phyloP scores from a whole-genome alignment of 2,329 filamentous ascomycete genomes.

The Xylariales sp. region DNA sequence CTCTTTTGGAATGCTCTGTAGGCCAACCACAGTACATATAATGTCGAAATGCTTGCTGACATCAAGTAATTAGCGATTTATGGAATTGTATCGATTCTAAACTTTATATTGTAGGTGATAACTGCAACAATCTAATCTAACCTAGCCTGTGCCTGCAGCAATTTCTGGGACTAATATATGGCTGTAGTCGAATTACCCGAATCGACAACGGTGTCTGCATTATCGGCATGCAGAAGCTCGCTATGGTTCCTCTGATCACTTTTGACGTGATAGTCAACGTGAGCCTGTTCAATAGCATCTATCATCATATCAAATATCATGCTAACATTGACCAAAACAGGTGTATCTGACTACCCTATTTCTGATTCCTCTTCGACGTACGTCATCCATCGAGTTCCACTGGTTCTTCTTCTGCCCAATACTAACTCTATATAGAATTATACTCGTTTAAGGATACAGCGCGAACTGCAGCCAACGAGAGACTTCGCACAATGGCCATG shows the following conservation, averaged over 20 bases:
- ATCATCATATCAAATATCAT: neutral
- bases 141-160: too few species aligned
- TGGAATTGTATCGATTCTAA: slow-evolving; percentile 46
- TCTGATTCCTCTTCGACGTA: slow-evolving; percentile 54
- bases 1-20: slow-evolving; percentile 51
- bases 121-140: neutral
- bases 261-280: slow-evolving; percentile 59
- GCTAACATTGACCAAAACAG: slow-evolving; percentile 19
- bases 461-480: slow-evolving; percentile 32
- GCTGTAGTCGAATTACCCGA: slow-evolving; percentile 48
- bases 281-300: slow-evolving; percentile 6
- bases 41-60: neutral
- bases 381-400: too few species aligned
- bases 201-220: slow-evolving; percentile 53
- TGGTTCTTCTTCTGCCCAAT: too few species aligned
- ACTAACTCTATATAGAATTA: slow-evolving; percentile 32
- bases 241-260: slow-evolving; percentile 57
- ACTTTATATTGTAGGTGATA: slow-evolving; percentile 52
- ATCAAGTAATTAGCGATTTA: slow-evolving; percentile 29
- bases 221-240: slow-evolving; percentile 55
- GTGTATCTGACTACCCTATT: slow-evolving; percentile 61
- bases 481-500: slow-evolving; percentile 47
- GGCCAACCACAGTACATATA: slow-evolving; percentile 4
- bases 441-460: slow-evolving; percentile 48
- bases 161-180: neutral